These are phyloP conservation scores for Rutstroemia sp. DNA, from an alignment of 2,329 filamentous ascomycete genomes.

Conservation along the genomic window DNA sequence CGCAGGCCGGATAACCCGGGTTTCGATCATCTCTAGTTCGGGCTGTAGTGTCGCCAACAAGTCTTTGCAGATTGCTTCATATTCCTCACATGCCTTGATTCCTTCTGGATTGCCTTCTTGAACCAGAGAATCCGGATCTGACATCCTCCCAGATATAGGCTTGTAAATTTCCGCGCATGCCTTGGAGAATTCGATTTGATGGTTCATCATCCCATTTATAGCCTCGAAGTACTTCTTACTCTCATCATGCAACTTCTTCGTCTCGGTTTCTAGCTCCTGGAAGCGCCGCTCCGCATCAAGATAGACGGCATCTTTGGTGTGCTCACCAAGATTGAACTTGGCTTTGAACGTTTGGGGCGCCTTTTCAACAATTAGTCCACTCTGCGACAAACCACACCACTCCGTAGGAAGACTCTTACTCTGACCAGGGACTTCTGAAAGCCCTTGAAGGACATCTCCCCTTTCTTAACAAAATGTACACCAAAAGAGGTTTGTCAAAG, in stretches of 20 bases:
- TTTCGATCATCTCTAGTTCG: constrained; percentile 96
- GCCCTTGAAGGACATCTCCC: constrained; percentile 88
- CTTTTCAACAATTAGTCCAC: constrained; percentile 33
- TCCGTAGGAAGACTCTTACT: constrained; percentile 41
- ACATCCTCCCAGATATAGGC: constrained; percentile 91
- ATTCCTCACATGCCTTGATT: constrained; percentile 92
- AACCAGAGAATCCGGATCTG: constrained; percentile 78
- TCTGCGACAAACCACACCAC: constrained; percentile 18
- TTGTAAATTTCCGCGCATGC: constrained; percentile 96
- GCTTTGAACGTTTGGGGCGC: constrained; percentile 87
- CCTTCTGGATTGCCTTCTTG: constrained; percentile 86
- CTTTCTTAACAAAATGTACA: not conserved
- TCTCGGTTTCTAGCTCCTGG: constrained; percentile 87
- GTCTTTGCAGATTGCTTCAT: constrained; percentile 84
- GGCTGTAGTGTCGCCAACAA: constrained; percentile 81
- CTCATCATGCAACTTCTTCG: constrained; percentile 94
- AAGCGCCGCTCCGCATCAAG: constrained; percentile 91
- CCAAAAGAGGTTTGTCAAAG: not conserved
- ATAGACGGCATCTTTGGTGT: constrained; percentile 92
- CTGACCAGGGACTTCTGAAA: constrained; percentile 84
- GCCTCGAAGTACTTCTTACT: constrained; percentile 96
- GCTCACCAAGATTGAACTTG: constrained; percentile 91
- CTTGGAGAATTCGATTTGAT: constrained; percentile 98
- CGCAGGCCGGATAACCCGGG: constrained; percentile 81
- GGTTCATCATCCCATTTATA: constrained; percentile 94